A percentile compares a stretch with the other conserved stretches of the same genome.
Evolutionary conservation across 305 asterid species (phyloP).

Genomic region (Fraxinus latifolia): DNA sequence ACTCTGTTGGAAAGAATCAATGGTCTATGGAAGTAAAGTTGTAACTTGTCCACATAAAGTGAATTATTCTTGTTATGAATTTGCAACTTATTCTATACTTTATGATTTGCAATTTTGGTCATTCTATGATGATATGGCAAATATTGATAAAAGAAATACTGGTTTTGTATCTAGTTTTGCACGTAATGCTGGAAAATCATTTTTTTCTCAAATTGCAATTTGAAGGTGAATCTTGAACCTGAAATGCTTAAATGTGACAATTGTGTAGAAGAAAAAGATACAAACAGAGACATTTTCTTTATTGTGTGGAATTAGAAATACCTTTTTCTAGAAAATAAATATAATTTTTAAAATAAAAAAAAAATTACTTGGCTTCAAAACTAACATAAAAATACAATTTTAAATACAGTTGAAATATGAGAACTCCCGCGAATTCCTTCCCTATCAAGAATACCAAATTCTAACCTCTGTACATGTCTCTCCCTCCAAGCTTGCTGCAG

Average conservation of each 20-base stretch:
- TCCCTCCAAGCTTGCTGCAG: background rate
- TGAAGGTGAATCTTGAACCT: background rate
- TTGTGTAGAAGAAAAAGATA: background rate
- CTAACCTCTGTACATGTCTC: background rate
- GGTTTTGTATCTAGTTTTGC: background rate
- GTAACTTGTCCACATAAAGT: background rate
- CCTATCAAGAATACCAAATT: conserved; percentile 66
- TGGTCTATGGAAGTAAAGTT: conserved; percentile 9
- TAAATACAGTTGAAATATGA: conserved; percentile 16
- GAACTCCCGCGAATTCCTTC: conserved; percentile 68
- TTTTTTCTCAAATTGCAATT: too few species aligned
- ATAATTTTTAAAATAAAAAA: too few species aligned
- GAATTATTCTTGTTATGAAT: background rate
- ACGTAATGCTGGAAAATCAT: background rate
- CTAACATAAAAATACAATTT: background rate
- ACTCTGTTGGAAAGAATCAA: background rate
- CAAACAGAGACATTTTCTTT: background rate
- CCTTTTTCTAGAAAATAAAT: background rate
- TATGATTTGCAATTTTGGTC: background rate
- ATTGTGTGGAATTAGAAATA: background rate
- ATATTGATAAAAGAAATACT: background rate
- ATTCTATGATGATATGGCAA: background rate
- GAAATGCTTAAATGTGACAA: background rate
- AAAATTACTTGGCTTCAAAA: background rate
- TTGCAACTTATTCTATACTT: conserved; percentile 11